These are phyloP conservation scores for Thalassiosira exigua DNA, from an alignment of 352 stramenopile species.

Conservation along the genomic window DNA sequence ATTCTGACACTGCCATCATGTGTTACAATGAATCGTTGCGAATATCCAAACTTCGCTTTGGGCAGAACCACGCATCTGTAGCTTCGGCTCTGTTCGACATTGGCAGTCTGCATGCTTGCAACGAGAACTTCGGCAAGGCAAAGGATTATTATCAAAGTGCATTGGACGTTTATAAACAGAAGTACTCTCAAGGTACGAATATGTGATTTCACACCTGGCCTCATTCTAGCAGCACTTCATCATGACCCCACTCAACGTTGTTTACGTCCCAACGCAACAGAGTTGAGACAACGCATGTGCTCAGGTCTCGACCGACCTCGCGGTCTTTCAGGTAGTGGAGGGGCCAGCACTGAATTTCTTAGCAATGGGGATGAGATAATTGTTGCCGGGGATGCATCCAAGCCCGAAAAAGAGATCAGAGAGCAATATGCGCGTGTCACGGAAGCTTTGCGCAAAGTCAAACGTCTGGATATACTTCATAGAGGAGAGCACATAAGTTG, in stretches of 20 bases:
- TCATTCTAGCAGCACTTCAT: too few species aligned
- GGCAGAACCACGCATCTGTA: constrained; percentile 52
- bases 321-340: constrained; percentile 12
- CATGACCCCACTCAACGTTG: too few species aligned
- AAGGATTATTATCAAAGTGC: constrained; percentile 52
- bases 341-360: constrained; percentile 33
- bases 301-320: constrained; percentile 25
- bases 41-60: constrained; percentile 54
- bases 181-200: constrained; percentile 56
- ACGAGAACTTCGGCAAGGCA: constrained; percentile 52
- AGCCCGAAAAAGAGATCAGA: constrained; percentile 33
- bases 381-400: constrained; percentile 8
- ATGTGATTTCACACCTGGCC: too few species aligned
- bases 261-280: too few species aligned
- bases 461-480: constrained; percentile 36
- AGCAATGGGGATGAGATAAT: constrained; percentile 59
- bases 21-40: constrained; percentile 64
- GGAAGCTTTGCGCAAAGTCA: constrained; percentile 49
- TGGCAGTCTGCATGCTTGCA: constrained; percentile 56
- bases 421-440: constrained; percentile 53
- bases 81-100: constrained; percentile 52
- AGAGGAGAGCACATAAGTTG: constrained; percentile 32
- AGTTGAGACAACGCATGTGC: constrained; percentile 48
- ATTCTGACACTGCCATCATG: constrained; percentile 43
- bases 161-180: constrained; percentile 53